Evolutionary conservation across 495 filamentous ascomycete species (phyloP).

Genomic region (Hypoxylon fuscum): DNA sequence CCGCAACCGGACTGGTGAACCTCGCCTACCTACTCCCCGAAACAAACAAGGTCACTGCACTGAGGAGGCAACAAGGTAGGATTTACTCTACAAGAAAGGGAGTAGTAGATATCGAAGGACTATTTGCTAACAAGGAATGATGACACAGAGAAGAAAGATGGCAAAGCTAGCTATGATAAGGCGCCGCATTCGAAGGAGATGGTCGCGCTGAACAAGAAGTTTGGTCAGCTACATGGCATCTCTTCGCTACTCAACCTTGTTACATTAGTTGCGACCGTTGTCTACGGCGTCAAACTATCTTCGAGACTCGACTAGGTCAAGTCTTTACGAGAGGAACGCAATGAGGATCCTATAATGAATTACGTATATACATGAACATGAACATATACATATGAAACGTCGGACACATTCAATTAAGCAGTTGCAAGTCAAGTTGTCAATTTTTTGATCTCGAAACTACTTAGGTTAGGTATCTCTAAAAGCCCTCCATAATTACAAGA

Average conservation of each 20-base stretch:
- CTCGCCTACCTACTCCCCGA: slow-evolving; percentile 72
- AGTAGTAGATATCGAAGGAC: too few relatives aligned
- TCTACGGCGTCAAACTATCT: slow-evolving; percentile 77
- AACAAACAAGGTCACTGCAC: slow-evolving; percentile 74
- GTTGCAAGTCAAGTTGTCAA: slow-evolving; percentile 7
- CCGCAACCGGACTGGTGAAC: slow-evolving; percentile 72
- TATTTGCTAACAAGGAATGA: slow-evolving; percentile 26
- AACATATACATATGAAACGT: slow-evolving; percentile 7
- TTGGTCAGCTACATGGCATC: slow-evolving; percentile 79
- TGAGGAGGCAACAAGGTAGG: slow-evolving; percentile 80
- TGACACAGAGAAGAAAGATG: slow-evolving; percentile 64
- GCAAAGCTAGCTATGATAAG: slow-evolving; percentile 81
- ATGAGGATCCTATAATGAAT: slow-evolving; percentile 3
- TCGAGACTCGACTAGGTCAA: slow-evolving; percentile 57
- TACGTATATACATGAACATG: slow-evolving; percentile 19
- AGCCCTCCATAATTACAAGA: slow-evolving; percentile 13
- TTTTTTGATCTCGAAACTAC: slow-evolving; percentile 9
- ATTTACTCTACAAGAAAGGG: neutral
- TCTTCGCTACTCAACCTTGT: slow-evolving; percentile 79
- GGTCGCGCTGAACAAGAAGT: slow-evolving; percentile 79
- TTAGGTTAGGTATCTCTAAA: slow-evolving; percentile 13
- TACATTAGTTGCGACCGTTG: slow-evolving; percentile 70
- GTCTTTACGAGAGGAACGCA: neutral
- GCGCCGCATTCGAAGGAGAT: slow-evolving; percentile 83
- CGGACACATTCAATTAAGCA: slow-evolving; percentile 2